A percentile compares a stretch with the other conserved stretches of the same genome.
Evolutionary conservation across 257 asterid species (phyloP).

Genomic region (Thymus mandschuricus): DNA sequence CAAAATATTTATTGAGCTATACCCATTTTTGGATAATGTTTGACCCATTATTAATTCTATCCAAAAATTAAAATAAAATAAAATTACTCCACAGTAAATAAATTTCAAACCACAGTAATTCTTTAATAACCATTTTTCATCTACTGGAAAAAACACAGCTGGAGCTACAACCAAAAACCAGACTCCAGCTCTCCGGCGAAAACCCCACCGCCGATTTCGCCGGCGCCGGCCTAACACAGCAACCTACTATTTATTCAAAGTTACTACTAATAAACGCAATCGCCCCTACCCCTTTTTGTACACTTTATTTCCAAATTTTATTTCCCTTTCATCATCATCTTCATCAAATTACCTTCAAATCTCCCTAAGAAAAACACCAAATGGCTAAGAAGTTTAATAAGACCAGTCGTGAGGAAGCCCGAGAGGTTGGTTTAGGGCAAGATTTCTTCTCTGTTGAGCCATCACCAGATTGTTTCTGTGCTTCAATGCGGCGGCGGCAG

Average conservation of each 20-base stretch:
- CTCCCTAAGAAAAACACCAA: background rate
- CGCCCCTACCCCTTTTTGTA: background rate
- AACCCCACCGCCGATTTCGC: conserved; percentile 20
- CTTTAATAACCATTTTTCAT: background rate
- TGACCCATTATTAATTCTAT: no score
- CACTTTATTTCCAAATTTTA: conserved; percentile 24
- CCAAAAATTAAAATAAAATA: no score
- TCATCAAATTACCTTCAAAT: background rate
- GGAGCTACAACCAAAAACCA: conserved; percentile 44
- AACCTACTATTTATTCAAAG: background rate
- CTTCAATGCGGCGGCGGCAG: conserved; percentile 31
- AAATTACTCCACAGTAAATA: no score
- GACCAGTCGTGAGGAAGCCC: conserved; percentile 88
- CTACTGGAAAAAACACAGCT: conserved; percentile 10
- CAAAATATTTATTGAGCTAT: no score
- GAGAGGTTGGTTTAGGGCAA: conserved; percentile 45
- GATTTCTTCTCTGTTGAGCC: conserved; percentile 39
- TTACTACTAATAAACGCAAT: background rate
- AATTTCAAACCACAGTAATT: background rate
- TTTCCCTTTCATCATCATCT: conserved; percentile 28
- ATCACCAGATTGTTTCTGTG: conserved; percentile 20
- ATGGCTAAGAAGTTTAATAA: conserved; percentile 37
- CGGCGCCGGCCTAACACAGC: background rate
- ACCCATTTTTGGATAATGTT: no score
- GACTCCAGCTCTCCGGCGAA: conserved; percentile 27